Percentiles rank a stretch among this genome's conserved stretches.
phyloP scores from a whole-genome alignment of 1,284 basidiomycete genomes.

The Sanguinoderma infundibulare region DNA sequence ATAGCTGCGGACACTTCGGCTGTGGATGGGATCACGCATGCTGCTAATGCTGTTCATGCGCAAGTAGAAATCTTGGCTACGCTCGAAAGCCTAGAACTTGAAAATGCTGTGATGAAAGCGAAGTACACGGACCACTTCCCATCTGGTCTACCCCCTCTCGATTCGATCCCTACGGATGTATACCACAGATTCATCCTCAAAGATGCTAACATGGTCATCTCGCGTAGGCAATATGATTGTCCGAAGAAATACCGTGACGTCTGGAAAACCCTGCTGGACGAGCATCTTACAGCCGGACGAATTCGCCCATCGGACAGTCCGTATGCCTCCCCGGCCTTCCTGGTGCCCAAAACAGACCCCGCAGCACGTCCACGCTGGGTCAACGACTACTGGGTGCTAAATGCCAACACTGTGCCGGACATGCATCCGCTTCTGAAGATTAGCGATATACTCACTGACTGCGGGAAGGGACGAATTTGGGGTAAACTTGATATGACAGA shows the following conservation, averaged over 20 bases:
- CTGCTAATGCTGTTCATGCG: not conserved
- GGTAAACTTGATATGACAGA: constrained; percentile 47
- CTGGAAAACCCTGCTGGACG: constrained; percentile 19
- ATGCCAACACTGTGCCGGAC: constrained; percentile 41
- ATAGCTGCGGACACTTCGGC: not conserved
- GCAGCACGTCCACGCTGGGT: constrained; percentile 42
- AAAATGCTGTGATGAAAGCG: not conserved
- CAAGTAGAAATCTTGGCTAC: not conserved
- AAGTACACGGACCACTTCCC: constrained; percentile 12
- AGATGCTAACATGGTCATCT: constrained; percentile 23
- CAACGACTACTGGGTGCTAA: constrained; percentile 42
- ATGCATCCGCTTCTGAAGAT: constrained; percentile 41
- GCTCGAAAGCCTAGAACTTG: not conserved
- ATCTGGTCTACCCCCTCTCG: constrained; percentile 21
- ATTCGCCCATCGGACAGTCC: not conserved
- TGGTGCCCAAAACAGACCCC: constrained; percentile 44
- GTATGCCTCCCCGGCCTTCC: constrained; percentile 39
- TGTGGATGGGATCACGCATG: not conserved
- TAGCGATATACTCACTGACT: constrained; percentile 39
- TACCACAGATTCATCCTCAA: constrained; percentile 27
- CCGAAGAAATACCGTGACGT: constrained; percentile 27
- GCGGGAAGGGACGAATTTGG: constrained; percentile 38
- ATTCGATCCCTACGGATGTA: constrained; percentile 22
- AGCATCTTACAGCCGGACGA: constrained; percentile 24
- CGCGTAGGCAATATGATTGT: constrained; percentile 21